Evolutionary conservation across 495 filamentous ascomycete species (phyloP).

Genomic region (Lindgomyces ingoldianus): DNA sequence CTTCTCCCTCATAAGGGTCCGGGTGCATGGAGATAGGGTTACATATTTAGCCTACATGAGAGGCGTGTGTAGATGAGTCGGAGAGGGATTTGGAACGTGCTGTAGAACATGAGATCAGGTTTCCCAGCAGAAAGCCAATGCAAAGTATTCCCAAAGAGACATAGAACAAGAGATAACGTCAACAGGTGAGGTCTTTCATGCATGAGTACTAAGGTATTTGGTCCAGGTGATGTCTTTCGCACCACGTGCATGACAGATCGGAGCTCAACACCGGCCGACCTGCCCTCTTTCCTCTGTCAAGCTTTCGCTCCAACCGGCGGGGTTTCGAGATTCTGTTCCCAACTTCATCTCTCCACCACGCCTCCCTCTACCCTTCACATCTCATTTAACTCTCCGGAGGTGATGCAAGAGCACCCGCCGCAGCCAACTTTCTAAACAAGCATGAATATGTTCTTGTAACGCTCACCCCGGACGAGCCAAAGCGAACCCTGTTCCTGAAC

Average conservation of each 20-base stretch:
- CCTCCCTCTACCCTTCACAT: neutral
- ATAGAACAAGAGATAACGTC: neutral
- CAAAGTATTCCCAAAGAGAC: neutral
- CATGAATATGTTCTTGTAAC: slow-evolving; percentile 15
- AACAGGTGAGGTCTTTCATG: neutral
- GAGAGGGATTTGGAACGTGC: neutral
- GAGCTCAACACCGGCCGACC: neutral
- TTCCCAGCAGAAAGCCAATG: neutral
- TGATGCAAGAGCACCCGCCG: slow-evolving; percentile 22
- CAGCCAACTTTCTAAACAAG: slow-evolving; percentile 11
- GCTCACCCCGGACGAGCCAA: neutral
- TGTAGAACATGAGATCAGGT: neutral
- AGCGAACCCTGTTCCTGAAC: slow-evolving; percentile 1
- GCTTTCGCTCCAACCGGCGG: neutral
- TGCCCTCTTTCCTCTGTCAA: neutral
- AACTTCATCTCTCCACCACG: neutral
- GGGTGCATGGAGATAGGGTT: slow-evolving; percentile 87
- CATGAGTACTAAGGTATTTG: neutral
- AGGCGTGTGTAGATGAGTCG: neutral
- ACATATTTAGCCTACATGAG: slow-evolving; percentile 53
- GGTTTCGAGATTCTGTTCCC: neutral
- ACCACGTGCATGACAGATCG: neutral
- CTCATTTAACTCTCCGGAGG: slow-evolving; percentile 1
- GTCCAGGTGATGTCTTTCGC: slow-evolving; percentile 4
- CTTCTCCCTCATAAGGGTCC: slow-evolving; percentile 58